These are phyloP conservation scores for Lagerstroemia speciosa DNA, from an alignment of 345 rosid genomes.

Conservation along the genomic window DNA sequence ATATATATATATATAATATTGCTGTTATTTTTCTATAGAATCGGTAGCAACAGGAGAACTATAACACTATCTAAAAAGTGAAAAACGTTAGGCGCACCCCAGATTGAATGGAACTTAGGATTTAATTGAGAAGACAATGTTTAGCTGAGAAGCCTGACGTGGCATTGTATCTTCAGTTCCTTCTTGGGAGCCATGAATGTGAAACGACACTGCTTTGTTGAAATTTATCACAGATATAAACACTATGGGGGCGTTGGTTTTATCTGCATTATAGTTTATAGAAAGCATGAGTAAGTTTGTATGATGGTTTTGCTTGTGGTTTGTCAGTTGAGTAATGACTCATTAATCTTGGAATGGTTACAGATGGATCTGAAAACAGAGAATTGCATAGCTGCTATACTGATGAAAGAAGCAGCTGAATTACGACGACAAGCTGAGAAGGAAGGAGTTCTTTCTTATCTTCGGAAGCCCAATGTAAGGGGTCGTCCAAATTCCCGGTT, in stretches of 20 bases:
- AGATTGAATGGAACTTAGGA: neutral
- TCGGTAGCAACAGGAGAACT: neutral
- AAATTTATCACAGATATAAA: no score
- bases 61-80: no score
- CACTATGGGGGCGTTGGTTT: neutral
- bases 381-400: constrained; percentile 76
- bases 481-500: constrained; percentile 78
- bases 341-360: neutral
- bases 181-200: no score
- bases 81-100: neutral
- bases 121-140: neutral
- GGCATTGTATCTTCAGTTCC: no score
- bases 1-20: no score
- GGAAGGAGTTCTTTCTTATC: constrained; percentile 76
- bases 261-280: neutral
- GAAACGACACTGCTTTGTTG: neutral
- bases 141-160: neutral
- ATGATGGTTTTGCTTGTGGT: neutral
- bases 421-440: constrained; percentile 64
- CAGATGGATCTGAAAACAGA: constrained; percentile 88
- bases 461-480: constrained; percentile 50
- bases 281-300: neutral
- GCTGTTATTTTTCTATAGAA: neutral
- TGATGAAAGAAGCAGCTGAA: constrained; percentile 91
- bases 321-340: neutral